These are phyloP conservation scores for Candida labiduridarum DNA, from an alignment of 1,139 yeast species.

Conservation along the genomic window DNA sequence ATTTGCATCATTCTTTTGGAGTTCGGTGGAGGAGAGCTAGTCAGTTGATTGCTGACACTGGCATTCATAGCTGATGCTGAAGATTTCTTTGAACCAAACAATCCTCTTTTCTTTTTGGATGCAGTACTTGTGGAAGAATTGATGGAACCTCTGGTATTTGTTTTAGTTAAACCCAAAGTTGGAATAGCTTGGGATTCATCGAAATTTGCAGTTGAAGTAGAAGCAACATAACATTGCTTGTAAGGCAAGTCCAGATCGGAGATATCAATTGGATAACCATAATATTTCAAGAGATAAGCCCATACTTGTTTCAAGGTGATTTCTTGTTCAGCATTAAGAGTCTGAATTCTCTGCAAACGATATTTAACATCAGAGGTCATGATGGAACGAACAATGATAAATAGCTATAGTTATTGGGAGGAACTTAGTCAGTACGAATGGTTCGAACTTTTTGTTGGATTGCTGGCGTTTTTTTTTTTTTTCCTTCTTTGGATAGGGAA, in stretches of 20 bases:
- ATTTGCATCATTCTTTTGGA: conserved; percentile 33
- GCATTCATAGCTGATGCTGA: conserved; percentile 15
- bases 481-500: not conserved
- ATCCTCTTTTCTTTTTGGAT: conserved; percentile 26
- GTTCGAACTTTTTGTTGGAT: too few species aligned
- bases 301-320: conserved; percentile 42
- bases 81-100: conserved; percentile 21
- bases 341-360: conserved; percentile 47
- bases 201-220: conserved; percentile 25
- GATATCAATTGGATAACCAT: conserved; percentile 40
- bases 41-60: conserved; percentile 15
- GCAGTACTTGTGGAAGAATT: conserved; percentile 24
- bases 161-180: conserved; percentile 26
- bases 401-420: not conserved
- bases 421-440: not conserved
- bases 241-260: conserved; percentile 33
- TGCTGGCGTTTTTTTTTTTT: not conserved
- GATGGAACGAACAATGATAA: not conserved
- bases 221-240: conserved; percentile 38
- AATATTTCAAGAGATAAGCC: conserved; percentile 41
- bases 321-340: conserved; percentile 45
- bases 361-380: conserved; percentile 17
- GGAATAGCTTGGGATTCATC: conserved; percentile 22
- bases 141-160: conserved; percentile 31
- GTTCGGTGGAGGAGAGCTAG: conserved; percentile 19